phyloP scores from a whole-genome alignment of 2,329 filamentous ascomycete genomes.

The Alternaria conjuncta region DNA sequence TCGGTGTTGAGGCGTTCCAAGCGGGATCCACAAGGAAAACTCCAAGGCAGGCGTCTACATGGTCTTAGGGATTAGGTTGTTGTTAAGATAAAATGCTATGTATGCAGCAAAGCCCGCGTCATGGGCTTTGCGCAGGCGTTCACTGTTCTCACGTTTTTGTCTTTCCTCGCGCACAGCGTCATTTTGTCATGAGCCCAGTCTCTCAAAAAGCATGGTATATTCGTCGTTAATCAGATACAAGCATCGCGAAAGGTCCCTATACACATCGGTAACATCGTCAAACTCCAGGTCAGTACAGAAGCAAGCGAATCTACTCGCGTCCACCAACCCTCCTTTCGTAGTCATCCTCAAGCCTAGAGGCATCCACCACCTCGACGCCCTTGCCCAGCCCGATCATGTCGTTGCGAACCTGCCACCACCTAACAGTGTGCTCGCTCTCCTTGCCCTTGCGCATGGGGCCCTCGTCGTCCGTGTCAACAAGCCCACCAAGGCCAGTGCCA shows the following conservation, averaged over 20 bases:
- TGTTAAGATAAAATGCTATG: not conserved
- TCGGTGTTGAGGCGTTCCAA: not conserved
- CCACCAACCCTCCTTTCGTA: slow-evolving; percentile 82
- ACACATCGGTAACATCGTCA: slow-evolving; percentile 5
- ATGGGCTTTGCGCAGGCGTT: not conserved
- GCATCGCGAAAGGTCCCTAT: not conserved
- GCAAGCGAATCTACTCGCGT: slow-evolving; percentile 40
- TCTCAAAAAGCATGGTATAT: slow-evolving; percentile 6
- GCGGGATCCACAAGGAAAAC: not conserved
- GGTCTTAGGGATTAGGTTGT: not conserved
- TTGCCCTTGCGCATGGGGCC: slow-evolving; percentile 31
- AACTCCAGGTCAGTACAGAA: not conserved
- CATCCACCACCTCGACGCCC: slow-evolving; percentile 87
- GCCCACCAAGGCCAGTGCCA: slow-evolving; percentile 52
- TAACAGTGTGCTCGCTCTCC: slow-evolving; percentile 39
- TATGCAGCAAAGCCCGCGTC: not conserved
- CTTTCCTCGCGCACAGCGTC: not conserved
- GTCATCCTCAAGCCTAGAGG: slow-evolving; percentile 80
- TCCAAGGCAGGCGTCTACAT: not conserved
- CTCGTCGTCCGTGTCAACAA: slow-evolving; percentile 69
- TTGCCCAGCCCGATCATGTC: slow-evolving; percentile 85
- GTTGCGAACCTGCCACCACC: slow-evolving; percentile 77
- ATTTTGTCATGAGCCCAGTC: not conserved
- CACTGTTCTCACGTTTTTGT: not conserved
- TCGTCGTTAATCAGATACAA: slow-evolving; percentile 10